Evolutionary conservation across 768 basidiomycete genomes (phyloP).

Genomic region (Pisolithus albus): DNA sequence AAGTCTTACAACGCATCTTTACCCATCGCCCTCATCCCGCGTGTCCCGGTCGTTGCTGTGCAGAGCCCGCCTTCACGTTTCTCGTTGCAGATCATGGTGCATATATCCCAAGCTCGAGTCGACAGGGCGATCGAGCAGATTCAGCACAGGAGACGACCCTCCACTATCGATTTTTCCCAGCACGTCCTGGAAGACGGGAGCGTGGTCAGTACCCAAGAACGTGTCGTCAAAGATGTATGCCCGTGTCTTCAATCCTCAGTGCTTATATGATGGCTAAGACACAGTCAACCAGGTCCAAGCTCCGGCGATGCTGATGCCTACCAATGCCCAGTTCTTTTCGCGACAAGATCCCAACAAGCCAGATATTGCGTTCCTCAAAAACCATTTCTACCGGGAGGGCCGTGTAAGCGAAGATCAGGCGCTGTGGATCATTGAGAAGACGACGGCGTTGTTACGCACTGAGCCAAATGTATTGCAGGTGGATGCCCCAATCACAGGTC

Average conservation of each 20-base stretch:
- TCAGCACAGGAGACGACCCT: slow-evolving; percentile 40
- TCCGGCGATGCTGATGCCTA: slow-evolving; percentile 88
- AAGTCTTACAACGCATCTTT: neutral
- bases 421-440: slow-evolving; percentile 84
- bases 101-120: slow-evolving; percentile 30
- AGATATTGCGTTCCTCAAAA: slow-evolving; percentile 94
- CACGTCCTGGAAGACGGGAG: slow-evolving; percentile 91
- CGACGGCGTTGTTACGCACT: slow-evolving; percentile 70
- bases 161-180: slow-evolving; percentile 83
- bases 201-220: slow-evolving; percentile 86
- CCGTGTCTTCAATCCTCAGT: neutral
- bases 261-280: neutral
- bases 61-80: slow-evolving; percentile 3
- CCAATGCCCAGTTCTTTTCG: slow-evolving; percentile 91
- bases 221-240: slow-evolving; percentile 92
- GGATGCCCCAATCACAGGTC: slow-evolving; percentile 96
- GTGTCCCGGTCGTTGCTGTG: slow-evolving; percentile 7
- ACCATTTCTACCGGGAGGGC: slow-evolving; percentile 97
- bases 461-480: slow-evolving; percentile 92
- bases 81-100: slow-evolving; percentile 20
- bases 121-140: slow-evolving; percentile 31
- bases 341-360: slow-evolving; percentile 80
- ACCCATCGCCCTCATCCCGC: neutral
- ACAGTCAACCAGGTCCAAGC: slow-evolving; percentile 75
- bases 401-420: slow-evolving; percentile 92